Percentiles rank a stretch among this genome's conserved stretches.
phyloP scores from a whole-genome alignment of 2,329 filamentous ascomycete genomes.

The Aspergillus calidoustus region DNA sequence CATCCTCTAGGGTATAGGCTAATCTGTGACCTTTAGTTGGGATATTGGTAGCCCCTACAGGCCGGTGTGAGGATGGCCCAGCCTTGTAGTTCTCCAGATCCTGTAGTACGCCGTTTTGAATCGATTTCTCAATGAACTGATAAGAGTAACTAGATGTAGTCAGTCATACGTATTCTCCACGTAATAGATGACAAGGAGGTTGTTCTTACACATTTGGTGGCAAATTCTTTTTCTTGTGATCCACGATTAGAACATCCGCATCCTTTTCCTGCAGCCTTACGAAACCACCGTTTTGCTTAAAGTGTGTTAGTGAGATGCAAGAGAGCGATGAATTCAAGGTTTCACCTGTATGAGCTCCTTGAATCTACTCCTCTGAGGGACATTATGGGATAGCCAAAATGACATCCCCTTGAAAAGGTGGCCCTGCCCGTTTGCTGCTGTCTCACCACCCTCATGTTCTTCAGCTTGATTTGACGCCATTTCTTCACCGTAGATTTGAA shows the following conservation, averaged over 20 bases:
- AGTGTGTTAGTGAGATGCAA: conserved; percentile 4
- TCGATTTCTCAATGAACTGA: conserved; percentile 60
- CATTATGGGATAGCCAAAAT: conserved; percentile 63
- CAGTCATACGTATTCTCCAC: background rate
- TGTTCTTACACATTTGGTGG: conserved; percentile 53
- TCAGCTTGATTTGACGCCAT: background rate
- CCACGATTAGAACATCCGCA: conserved; percentile 63
- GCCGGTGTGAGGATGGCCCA: conserved; percentile 51
- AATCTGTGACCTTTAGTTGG: conserved; percentile 38
- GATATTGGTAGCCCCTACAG: conserved; percentile 47
- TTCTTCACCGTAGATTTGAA: background rate
- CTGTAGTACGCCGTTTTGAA: conserved; percentile 54
- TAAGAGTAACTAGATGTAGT: conserved; percentile 54
- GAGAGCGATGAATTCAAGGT: background rate
- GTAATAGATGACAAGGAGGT: background rate
- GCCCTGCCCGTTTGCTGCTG: background rate
- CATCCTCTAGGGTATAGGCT: conserved; percentile 49
- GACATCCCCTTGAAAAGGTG: conserved; percentile 58
- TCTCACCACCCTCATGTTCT: background rate
- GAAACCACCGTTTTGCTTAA: conserved; percentile 58
- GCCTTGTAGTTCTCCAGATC: conserved; percentile 54
- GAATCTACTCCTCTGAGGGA: conserved; percentile 56
- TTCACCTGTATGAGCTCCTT: conserved; percentile 54
- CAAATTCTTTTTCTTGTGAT: conserved; percentile 58
- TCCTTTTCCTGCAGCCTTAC: conserved; percentile 58